Evolutionary conservation across 768 basidiomycete species (phyloP).

Genomic region (Lactifluus volemus): DNA sequence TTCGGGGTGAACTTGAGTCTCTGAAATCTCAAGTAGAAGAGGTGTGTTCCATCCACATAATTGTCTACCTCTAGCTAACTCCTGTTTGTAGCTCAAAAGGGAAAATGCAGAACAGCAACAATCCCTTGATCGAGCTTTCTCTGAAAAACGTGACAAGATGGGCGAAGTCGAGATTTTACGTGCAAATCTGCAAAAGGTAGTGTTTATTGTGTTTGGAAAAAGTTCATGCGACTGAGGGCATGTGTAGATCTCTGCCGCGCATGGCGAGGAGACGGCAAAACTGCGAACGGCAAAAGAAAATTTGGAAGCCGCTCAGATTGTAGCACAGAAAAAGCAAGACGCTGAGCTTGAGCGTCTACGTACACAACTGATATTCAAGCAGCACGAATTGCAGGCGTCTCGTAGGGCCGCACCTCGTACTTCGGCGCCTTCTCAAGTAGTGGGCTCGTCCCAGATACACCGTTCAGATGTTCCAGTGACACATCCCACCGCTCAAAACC

Average conservation of each 20-base stretch:
- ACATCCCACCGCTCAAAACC: background rate
- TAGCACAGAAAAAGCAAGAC: conserved; percentile 7
- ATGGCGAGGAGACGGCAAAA: conserved; percentile 11
- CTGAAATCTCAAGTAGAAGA: conserved; percentile 6
- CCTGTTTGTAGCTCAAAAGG: background rate
- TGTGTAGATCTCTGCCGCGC: background rate
- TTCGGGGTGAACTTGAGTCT: background rate
- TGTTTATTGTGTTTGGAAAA: background rate
- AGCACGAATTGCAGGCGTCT: conserved; percentile 17
- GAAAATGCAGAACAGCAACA: conserved; percentile 10
- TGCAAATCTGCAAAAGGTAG: conserved; percentile 15
- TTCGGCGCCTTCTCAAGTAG: background rate
- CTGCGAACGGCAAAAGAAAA: conserved; percentile 14
- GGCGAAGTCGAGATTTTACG: conserved; percentile 20
- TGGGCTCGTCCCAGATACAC: background rate
- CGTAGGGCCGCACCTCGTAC: background rate
- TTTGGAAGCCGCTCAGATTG: conserved; percentile 12
- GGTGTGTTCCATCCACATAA: background rate
- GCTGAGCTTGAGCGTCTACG: conserved; percentile 17
- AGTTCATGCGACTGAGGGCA: background rate
- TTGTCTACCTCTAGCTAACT: background rate
- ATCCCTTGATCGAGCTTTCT: conserved; percentile 12
- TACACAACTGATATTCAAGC: conserved; percentile 18
- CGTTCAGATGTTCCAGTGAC: background rate
- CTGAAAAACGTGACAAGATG: conserved; percentile 17